Percentiles rank a stretch among this genome's conserved stretches.
These are phyloP conservation scores for Talaromyces sp. DNA, from an alignment of 2,329 filamentous ascomycete species.

Conservation along the genomic window DNA sequence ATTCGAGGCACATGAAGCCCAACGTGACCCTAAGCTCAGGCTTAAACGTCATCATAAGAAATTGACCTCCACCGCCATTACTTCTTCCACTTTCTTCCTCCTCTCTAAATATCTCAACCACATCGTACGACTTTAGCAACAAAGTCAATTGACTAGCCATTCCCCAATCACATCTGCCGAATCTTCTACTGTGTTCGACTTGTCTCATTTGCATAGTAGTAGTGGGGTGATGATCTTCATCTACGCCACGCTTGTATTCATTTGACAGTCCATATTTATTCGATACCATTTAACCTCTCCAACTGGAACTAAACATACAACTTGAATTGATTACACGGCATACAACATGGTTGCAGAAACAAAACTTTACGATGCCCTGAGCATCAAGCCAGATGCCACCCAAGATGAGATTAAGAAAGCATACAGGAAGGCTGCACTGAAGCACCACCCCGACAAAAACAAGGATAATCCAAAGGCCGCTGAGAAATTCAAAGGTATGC, in stretches of 20 bases:
- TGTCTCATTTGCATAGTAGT: background rate
- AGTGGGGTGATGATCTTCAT: constrained; percentile 12
- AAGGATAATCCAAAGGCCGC: constrained; percentile 78
- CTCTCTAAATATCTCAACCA: too few relatives aligned
- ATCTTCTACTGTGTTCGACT: constrained; percentile 37
- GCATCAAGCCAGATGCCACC: constrained; percentile 71
- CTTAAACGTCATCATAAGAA: constrained; percentile 7
- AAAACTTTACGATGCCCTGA: constrained; percentile 86
- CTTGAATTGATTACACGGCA: background rate
- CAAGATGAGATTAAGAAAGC: constrained; percentile 98
- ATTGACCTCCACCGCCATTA: constrained; percentile 5
- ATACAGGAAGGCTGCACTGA: constrained; percentile 76
- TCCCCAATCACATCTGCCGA: constrained; percentile 21
- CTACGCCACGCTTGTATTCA: background rate
- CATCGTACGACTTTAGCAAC: background rate
- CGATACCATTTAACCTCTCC: background rate
- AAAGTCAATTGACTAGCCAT: background rate
- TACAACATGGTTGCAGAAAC: constrained; percentile 84
- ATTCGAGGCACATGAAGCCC: constrained; percentile 6
- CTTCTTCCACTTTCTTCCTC: background rate
- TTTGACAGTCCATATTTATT: background rate
- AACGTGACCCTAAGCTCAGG: background rate
- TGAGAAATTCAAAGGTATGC: constrained; percentile 84
- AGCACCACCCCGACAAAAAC: constrained; percentile 97
- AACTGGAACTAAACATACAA: background rate